Evolutionary conservation across 2,329 filamentous ascomycete genomes (phyloP).

Genomic region (Colletotrichum cordylinicola): DNA sequence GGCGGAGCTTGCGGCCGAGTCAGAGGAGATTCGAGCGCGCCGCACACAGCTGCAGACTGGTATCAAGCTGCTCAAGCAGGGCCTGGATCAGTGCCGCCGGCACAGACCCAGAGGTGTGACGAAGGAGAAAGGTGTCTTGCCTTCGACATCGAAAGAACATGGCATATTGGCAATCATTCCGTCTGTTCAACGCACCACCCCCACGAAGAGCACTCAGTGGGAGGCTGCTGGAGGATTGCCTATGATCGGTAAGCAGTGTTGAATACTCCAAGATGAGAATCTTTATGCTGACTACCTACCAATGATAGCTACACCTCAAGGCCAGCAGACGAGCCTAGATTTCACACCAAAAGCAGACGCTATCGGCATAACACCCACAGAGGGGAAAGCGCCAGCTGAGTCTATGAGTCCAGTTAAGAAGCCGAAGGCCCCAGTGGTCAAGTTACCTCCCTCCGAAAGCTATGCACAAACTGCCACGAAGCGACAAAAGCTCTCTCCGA

Average conservation of each 20-base stretch:
- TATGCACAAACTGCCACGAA: background rate
- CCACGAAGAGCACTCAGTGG: background rate
- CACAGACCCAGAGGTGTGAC: slow-evolving; percentile 7
- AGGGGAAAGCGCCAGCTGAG: background rate
- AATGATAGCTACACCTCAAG: background rate
- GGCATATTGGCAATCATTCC: background rate
- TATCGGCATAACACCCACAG: background rate
- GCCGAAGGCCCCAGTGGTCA: background rate
- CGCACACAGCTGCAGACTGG: slow-evolving; percentile 18
- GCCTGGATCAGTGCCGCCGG: slow-evolving; percentile 23
- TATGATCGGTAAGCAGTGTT: background rate
- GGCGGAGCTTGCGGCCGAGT: slow-evolving; percentile 34
- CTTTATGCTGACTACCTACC: background rate
- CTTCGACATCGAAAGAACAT: background rate
- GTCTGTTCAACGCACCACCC: background rate
- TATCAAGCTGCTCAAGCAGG: slow-evolving; percentile 22
- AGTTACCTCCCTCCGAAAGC: background rate
- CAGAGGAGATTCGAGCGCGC: slow-evolving; percentile 26
- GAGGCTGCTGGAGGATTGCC: background rate
- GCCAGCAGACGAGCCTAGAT: background rate
- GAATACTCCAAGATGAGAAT: background rate
- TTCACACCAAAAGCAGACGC: background rate
- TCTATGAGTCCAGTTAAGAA: background rate
- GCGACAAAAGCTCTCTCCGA: background rate
- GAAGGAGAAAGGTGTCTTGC: background rate